Conservation (phyloP, 495 filamentous ascomycete genomes). For the Delitschia confertaspora region DNA sequence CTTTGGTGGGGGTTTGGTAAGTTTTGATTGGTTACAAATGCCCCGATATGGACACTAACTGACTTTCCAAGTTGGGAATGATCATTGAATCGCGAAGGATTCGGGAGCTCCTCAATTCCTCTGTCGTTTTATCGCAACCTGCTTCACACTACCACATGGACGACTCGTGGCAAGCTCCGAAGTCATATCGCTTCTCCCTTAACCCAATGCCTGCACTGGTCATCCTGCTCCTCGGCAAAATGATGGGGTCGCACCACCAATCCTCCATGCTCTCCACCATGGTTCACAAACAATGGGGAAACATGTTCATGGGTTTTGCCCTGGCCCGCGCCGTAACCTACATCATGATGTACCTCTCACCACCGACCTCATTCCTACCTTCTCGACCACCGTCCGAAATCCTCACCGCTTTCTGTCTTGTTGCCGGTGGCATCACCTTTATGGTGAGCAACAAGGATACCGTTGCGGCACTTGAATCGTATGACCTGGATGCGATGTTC, state of each 20-base stretch:
- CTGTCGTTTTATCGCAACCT: slow-evolving; percentile 38
- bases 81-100: slow-evolving; percentile 73
- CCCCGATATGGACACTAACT: slow-evolving; percentile 13
- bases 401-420: slow-evolving; percentile 74
- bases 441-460: slow-evolving; percentile 80
- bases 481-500: slow-evolving; percentile 78
- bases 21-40: slow-evolving; percentile 42
- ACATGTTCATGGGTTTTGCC: slow-evolving; percentile 71
- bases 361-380: slow-evolving; percentile 76
- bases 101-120: slow-evolving; percentile 61
- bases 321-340: slow-evolving; percentile 74
- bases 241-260: slow-evolving; percentile 95
- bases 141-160: slow-evolving; percentile 39
- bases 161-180: slow-evolving; percentile 48
- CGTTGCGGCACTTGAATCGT: slow-evolving; percentile 64
- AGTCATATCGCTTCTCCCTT: slow-evolving; percentile 63
- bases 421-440: slow-evolving; percentile 81
- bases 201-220: slow-evolving; percentile 87
- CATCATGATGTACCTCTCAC: slow-evolving; percentile 65
- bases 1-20: slow-evolving; percentile 83
- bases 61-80: slow-evolving; percentile 63
- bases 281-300: slow-evolving; percentile 93
- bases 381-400: slow-evolving; percentile 88
- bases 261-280: slow-evolving; percentile 74
- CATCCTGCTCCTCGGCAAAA: slow-evolving; percentile 75